Evolutionary conservation across 257 asterid species (phyloP).

Genomic region (Penstemon eatonii): DNA sequence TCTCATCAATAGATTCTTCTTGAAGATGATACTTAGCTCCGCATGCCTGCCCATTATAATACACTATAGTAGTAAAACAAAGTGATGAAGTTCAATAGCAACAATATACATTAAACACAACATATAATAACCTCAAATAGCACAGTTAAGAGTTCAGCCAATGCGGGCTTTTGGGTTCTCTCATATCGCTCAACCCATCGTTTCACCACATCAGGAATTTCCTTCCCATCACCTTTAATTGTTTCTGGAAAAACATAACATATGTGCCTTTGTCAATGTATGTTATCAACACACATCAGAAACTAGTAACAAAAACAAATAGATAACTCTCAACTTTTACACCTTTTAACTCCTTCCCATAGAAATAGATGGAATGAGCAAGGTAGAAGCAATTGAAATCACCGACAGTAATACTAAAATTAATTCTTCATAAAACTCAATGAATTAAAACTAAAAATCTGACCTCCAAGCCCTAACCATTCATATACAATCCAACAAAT

Average conservation of each 20-base stretch:
- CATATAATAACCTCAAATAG: slow-evolving; percentile 73
- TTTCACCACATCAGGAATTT: slow-evolving; percentile 75
- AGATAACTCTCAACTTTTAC: slow-evolving; percentile 5
- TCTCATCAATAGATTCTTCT: slow-evolving; percentile 73
- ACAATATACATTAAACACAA: slow-evolving; percentile 20
- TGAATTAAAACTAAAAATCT: background rate
- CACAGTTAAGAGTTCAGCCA: slow-evolving; percentile 70
- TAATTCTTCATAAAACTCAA: background rate
- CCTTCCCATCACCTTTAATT: slow-evolving; percentile 77
- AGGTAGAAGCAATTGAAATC: slow-evolving; percentile 10
- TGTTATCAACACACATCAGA: slow-evolving; percentile 9
- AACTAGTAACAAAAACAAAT: slow-evolving; percentile 10
- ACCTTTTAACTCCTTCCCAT: slow-evolving; percentile 1
- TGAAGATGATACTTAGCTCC: slow-evolving; percentile 76
- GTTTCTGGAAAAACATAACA: slow-evolving; percentile 52
- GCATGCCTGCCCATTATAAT: slow-evolving; percentile 64
- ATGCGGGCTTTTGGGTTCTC: slow-evolving; percentile 64
- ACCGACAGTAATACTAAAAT: slow-evolving; percentile 4
- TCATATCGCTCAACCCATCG: slow-evolving; percentile 87
- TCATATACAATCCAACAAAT: slow-evolving; percentile 5
- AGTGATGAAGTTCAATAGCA: slow-evolving; percentile 22
- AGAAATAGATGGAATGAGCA: slow-evolving; percentile 6
- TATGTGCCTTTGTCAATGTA: slow-evolving; percentile 8
- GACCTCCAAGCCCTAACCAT: slow-evolving; percentile 6
- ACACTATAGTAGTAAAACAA: slow-evolving; percentile 15